phyloP scores from a whole-genome alignment of 83 land plant genomes.

The Thuja plicata region DNA sequence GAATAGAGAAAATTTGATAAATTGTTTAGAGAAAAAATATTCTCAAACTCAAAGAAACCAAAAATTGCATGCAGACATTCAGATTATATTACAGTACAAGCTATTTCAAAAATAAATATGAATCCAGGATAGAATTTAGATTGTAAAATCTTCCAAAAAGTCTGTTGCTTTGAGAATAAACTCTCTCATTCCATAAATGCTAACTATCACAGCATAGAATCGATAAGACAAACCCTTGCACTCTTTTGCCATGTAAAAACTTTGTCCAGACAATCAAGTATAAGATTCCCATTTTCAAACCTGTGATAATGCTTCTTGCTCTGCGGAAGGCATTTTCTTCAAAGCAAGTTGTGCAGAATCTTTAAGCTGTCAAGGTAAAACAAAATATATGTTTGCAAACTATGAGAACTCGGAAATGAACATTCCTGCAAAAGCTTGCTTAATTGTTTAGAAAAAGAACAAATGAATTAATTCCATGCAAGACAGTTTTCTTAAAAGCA shows the following conservation, averaged over 20 bases:
- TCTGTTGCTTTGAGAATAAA: not conserved
- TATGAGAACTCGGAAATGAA: not conserved
- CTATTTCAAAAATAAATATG: not conserved
- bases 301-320: constrained; percentile 94
- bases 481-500: not conserved
- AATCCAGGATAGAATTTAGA: not conserved
- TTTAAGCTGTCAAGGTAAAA: constrained; percentile 51
- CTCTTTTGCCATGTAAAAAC: not conserved
- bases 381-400: not conserved
- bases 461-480: not conserved
- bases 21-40: not conserved
- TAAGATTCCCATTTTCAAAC: constrained; percentile 26
- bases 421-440: not conserved
- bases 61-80: not conserved
- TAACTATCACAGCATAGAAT: not conserved
- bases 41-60: not conserved
- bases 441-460: not conserved
- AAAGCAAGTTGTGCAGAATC: constrained; percentile 93
- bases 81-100: not conserved
- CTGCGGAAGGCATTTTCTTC: constrained; percentile 91
- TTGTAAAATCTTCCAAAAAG: not conserved
- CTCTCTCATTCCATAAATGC: not conserved
- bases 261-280: not conserved
- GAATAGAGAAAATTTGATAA: too few relatives aligned
- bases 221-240: not conserved